Evolutionary conservation across 352 stramenopile species (phyloP).

Genomic region (Pythium diclinum): DNA sequence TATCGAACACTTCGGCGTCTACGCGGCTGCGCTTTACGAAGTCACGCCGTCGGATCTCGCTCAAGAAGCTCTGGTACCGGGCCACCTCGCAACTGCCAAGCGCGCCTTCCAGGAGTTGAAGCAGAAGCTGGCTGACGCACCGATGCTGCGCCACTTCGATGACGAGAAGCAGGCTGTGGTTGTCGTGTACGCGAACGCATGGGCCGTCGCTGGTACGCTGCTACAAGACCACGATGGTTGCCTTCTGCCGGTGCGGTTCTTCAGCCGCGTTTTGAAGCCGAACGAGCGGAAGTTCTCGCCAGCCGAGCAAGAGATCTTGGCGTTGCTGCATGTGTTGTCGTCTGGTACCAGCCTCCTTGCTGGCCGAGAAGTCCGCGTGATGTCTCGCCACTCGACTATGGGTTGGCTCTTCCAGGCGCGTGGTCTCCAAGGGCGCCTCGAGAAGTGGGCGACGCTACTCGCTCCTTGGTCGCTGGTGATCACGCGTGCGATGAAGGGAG

Average conservation of each 20-base stretch:
- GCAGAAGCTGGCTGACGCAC: neutral
- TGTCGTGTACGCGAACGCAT: slow-evolving; percentile 3
- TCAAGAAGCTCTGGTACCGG: neutral
- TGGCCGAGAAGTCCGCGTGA: slow-evolving; percentile 1
- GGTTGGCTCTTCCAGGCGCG: slow-evolving; percentile 11
- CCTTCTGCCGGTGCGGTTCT: slow-evolving; percentile 6
- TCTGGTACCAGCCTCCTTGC: neutral
- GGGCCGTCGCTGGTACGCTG: slow-evolving; percentile 1
- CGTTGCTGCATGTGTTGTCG: slow-evolving; percentile 2
- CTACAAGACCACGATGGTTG: slow-evolving; percentile 3
- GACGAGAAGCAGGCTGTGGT: neutral
- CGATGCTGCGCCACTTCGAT: slow-evolving; percentile 8
- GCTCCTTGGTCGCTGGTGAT: slow-evolving; percentile 20
- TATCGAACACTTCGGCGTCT: slow-evolving; percentile 15
- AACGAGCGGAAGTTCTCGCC: slow-evolving; percentile 1
- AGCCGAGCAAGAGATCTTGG: slow-evolving; percentile 11
- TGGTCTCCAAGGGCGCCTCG: slow-evolving; percentile 2
- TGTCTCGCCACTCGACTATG: slow-evolving; percentile 3
- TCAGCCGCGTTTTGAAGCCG: slow-evolving; percentile 12
- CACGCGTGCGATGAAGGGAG: neutral
- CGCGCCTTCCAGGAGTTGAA: slow-evolving; percentile 10
- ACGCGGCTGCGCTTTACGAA: slow-evolving; percentile 14
- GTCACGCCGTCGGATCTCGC: slow-evolving; percentile 7
- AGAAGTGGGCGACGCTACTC: slow-evolving; percentile 8
- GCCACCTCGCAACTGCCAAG: neutral